Evolutionary conservation across 2,329 filamentous ascomycete species (phyloP), one percentile per base, ranked within the genome.

Genomic region (Sphaerostilbella broomeana): DNA sequence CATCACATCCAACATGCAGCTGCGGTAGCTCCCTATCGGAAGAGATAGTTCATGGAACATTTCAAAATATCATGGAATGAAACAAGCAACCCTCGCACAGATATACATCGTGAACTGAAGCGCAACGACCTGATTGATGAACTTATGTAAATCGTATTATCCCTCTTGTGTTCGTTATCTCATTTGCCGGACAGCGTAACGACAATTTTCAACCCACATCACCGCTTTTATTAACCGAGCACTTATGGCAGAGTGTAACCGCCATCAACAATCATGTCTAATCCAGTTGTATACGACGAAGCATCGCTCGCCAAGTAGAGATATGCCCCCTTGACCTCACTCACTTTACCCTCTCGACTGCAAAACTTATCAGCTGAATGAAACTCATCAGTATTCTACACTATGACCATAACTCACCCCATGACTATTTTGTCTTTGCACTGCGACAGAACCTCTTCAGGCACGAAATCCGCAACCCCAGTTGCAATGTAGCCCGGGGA

Each of bases 381-480:
- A n/a, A 30, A 16, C 11, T 42, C n/a, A 11, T 4, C 10, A 26
- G 30, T n/a, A n/a, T n/a, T n/a, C 8, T 42, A 16, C 13, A 21
- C 25, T 6, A 16, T 22, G 24, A 3, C 17, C 35, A 13, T 33
- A 42, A 64, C 67, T 57, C 51, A 75, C 65, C 78, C 84, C 79
- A 92, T 84, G 8, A 84, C 84, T 27, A 82, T 89, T 72, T 84
- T 89, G 54, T 79, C 77, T 57, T 77, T 79, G 81, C 85, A 89
- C 43, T 84, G 69, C 30, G 74, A 69, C 71, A 86, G 85, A 4
- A 75, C 81, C 51, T 85, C 81, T 7, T 68, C 54, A 0, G 76
- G 67, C 8, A 78, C 70, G 55, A 85, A 86, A 50, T 70, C 64
- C 10, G 77, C 77, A 49, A 89, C 80, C 47, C 86, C 83, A 0